Percentiles rank a stretch among this genome's conserved stretches.
Conservation (phyloP, 805 yeast genomes). For the Saccharomycopsis schoenii region DNA sequence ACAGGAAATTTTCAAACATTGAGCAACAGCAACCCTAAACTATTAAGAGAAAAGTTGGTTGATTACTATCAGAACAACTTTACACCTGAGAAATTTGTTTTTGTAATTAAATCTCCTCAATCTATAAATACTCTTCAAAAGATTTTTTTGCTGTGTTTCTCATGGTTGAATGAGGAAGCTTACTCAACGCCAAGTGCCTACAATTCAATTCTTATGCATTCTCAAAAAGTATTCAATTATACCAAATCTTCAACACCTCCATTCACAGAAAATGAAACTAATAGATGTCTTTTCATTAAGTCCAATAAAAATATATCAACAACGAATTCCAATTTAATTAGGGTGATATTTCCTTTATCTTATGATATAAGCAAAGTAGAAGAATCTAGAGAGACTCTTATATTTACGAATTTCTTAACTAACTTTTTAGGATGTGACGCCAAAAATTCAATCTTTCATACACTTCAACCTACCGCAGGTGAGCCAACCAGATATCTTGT, state of each 20-base stretch:
- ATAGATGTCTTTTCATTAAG: constrained; percentile 31
- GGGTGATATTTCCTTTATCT: constrained; percentile 38
- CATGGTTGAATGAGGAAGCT: neutral
- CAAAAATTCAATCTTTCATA: neutral
- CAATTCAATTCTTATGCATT: constrained; percentile 6
- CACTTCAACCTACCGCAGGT: neutral
- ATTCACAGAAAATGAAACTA: constrained; percentile 21
- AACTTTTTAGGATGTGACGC: constrained; percentile 49
- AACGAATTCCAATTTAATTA: constrained; percentile 26
- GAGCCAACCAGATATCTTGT: neutral
- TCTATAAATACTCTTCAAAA: constrained; percentile 49
- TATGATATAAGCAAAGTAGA: neutral
- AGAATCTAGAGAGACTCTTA: constrained; percentile 19
- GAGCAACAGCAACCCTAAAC: constrained; percentile 24
- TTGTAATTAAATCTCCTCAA: constrained; percentile 59
- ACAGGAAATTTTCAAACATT: constrained; percentile 56
- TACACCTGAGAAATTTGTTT: constrained; percentile 38
- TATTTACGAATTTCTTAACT: constrained; percentile 39
- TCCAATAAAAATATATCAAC: constrained; percentile 19
- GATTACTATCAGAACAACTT: constrained; percentile 35
- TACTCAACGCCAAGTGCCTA: neutral
- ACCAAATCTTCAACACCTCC: constrained; percentile 20
- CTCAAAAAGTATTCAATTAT: constrained; percentile 17
- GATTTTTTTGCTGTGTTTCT: constrained; percentile 2
- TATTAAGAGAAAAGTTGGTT: constrained; percentile 28